Conservation (phyloP, 2,329 filamentous ascomycete genomes). For the Escovopsis sp. region DNA sequence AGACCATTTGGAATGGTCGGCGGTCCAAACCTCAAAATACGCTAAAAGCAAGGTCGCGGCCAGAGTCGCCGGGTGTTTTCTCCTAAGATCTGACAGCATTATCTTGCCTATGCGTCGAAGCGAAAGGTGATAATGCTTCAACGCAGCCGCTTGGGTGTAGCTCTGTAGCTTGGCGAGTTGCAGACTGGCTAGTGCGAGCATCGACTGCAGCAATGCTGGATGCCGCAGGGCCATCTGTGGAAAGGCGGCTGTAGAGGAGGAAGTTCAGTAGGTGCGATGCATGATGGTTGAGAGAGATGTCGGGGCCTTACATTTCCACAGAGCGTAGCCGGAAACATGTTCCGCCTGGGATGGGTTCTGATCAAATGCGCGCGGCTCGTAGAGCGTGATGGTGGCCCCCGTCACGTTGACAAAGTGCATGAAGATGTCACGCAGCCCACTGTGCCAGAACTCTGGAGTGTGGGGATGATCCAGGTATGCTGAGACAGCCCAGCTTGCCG, state of each 20-base stretch:
- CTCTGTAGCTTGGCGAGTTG: conserved; percentile 76
- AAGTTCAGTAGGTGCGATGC: not conserved
- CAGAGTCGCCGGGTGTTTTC: conserved; percentile 67
- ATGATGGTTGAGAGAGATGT: not conserved
- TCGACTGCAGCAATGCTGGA: conserved; percentile 78
- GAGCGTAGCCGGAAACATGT: conserved; percentile 47
- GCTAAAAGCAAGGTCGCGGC: conserved; percentile 75
- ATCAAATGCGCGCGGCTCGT: conserved; percentile 63
- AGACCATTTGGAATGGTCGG: conserved; percentile 92
- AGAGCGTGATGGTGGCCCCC: conserved; percentile 72
- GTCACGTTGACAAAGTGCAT: conserved; percentile 86
- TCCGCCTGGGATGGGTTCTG: conserved; percentile 41
- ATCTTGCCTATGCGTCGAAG: conserved; percentile 64
- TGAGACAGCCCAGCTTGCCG: conserved; percentile 37
- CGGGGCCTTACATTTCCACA: conserved; percentile 43
- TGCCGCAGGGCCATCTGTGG: conserved; percentile 72
- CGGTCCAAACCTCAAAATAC: conserved; percentile 89
- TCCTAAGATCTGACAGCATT: conserved; percentile 52
- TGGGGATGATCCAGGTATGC: conserved; percentile 51
- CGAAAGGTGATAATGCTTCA: conserved; percentile 84
- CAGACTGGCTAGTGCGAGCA: conserved; percentile 72
- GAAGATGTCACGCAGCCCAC: conserved; percentile 69
- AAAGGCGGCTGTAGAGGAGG: conserved; percentile 44
- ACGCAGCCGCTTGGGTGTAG: conserved; percentile 60
- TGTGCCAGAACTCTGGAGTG: conserved; percentile 63